These are phyloP conservation scores for Harringtonia aguacate DNA, from an alignment of 2,329 filamentous ascomycete species.

Conservation along the genomic window DNA sequence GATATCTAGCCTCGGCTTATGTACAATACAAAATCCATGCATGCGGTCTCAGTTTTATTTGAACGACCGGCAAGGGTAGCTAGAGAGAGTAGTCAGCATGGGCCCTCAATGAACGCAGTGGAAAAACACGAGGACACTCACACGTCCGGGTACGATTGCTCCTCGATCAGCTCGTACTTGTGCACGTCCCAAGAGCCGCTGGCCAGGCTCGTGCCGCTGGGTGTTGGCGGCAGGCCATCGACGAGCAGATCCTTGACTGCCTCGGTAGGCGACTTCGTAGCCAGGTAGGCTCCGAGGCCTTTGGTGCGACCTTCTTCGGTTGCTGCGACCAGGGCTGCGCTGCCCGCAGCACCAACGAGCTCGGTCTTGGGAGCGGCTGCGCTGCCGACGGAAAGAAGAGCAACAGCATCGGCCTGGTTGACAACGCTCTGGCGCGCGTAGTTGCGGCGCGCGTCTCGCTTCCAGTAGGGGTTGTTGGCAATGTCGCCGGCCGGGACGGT, in stretches of 20 bases:
- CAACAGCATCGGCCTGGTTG: constrained; percentile 74
- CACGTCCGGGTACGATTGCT: constrained; percentile 61
- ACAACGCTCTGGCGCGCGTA: constrained; percentile 77
- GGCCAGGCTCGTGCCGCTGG: constrained; percentile 53
- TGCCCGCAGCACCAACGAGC: constrained; percentile 53
- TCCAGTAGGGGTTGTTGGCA: constrained; percentile 92
- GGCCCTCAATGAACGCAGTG: too few species aligned
- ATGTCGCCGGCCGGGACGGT: constrained; percentile 78
- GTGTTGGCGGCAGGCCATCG: constrained; percentile 75
- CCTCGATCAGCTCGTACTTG: constrained; percentile 52
- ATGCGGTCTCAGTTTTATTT: constrained; percentile 25
- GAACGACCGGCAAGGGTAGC: constrained; percentile 56
- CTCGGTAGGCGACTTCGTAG: constrained; percentile 40
- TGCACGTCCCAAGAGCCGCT: constrained; percentile 53
- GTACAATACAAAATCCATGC: constrained; percentile 15
- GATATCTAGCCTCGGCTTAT: constrained; percentile 6
- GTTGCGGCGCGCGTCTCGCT: constrained; percentile 73
- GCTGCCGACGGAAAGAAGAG: constrained; percentile 76
- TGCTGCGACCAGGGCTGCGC: constrained; percentile 59
- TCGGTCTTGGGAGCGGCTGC: constrained; percentile 72
- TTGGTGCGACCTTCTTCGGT: constrained; percentile 63
- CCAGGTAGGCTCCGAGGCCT: constrained; percentile 63
- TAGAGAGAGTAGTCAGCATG: constrained; percentile 17
- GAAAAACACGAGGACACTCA: constrained; percentile 33
- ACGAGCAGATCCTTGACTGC: constrained; percentile 52